phyloP scores from a whole-genome alignment of 179 eudicot genomes.

The Silene vulgaris region DNA sequence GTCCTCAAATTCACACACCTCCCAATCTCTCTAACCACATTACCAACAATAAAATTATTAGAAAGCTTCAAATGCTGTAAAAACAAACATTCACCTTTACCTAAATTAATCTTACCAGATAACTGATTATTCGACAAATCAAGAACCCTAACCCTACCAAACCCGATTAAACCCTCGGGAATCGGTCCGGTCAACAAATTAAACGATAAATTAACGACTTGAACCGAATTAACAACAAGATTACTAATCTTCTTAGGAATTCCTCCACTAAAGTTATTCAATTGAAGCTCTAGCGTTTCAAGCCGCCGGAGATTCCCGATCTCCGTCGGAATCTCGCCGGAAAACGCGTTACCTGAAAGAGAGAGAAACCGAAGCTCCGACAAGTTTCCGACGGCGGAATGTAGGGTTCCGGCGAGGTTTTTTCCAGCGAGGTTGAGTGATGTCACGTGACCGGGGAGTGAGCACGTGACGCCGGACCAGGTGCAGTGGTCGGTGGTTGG shows the following conservation, averaged over 20 bases:
- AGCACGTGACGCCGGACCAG: constrained; percentile 48
- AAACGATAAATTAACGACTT: constrained; percentile 41
- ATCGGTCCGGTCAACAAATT: constrained; percentile 40
- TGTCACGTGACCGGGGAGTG: constrained; percentile 26
- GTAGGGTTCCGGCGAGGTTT: constrained; percentile 35
- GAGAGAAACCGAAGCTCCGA: constrained; percentile 37
- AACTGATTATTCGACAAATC: constrained; percentile 54
- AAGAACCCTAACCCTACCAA: constrained; percentile 30
- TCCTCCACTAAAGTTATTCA: constrained; percentile 38
- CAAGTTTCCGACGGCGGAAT: constrained; percentile 34
- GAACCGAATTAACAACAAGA: constrained; percentile 27
- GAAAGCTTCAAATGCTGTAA: constrained; percentile 43
- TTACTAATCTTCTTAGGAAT: constrained; percentile 31
- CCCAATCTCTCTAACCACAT: constrained; percentile 36
- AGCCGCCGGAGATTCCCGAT: constrained; percentile 27
- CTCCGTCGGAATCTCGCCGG: constrained; percentile 40
- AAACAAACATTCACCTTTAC: constrained; percentile 29
- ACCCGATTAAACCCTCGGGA: constrained; percentile 34
- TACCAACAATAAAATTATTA: constrained; percentile 41
- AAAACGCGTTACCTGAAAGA: constrained; percentile 29
- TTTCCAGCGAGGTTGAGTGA: constrained; percentile 26
- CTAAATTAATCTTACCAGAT: constrained; percentile 28
- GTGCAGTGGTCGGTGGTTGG: constrained; percentile 27
- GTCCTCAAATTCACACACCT: constrained; percentile 42
- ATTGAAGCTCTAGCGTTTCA: constrained; percentile 41